Evolutionary conservation across 768 basidiomycete genomes (phyloP), one percentile per base, ranked within the genome.

Genomic region (Lactifluus rugatus): DNA sequence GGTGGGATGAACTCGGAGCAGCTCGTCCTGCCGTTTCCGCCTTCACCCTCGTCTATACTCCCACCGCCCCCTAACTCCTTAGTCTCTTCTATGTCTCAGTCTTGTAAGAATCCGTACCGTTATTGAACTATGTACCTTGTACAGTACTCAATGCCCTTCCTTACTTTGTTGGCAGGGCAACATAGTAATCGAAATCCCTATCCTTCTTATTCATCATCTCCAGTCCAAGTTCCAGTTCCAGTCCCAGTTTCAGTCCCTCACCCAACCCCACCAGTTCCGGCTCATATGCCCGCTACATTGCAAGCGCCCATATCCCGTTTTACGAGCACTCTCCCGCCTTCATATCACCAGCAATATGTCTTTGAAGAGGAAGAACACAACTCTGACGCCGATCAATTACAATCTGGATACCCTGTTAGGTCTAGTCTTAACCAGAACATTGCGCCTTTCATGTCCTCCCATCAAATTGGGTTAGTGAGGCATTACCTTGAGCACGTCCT

Each of bases 21-120:
- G 39, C 63, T 58, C 50, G 52, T 58, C 49, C 60, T 64, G 11
- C 61, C 62, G 9, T 62, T 56, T 42, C 54, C 54, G 47, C 37
- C 58, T 42, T 65, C 60, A 53, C 62, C 70, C 66, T 64, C 72
- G 71, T 66, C 68, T 73, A 67, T 71, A 65, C 66, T 70, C 68
- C 65, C 67, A 56, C 67, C 68, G 60, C 65, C 72, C 70, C 73
- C 69, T 83, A 81, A 76, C 74, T 73, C 83, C 82, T 81, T 78
- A 71, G 66, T 68, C 55, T 52, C 67, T 62, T 62, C 68, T 63
- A 64, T 69, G 59, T 65, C 68, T 58, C 64, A 68, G 64, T 71
- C 79, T 79, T 83, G 84, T 85, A 85, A 85, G 84, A 80, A 71
- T 66, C 73, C 79, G 83, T 84, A 84, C 78, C 78, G 75, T 66